Evolutionary conservation across 208 protist genomes (phyloP), one percentile per base, ranked within the genome.

Genomic region (Trichomonas gallinae): DNA sequence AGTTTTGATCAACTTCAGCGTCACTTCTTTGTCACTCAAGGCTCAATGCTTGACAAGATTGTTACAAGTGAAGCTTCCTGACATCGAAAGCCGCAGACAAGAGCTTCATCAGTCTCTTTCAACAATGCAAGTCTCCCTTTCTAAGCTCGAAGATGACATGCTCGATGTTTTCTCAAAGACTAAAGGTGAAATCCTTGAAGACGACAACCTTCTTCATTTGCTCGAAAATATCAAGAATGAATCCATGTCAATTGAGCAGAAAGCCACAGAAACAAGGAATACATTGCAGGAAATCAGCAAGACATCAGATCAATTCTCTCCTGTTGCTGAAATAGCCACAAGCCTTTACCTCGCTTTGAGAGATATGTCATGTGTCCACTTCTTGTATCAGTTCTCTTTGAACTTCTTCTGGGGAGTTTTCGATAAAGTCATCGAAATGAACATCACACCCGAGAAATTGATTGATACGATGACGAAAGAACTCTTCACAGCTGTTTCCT

Each of bases 1-100:
- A 40, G 99, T 99, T 82, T 97, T 99, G 87, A 98, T 99, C 42
- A 99, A 99, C 98, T 99, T 99, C 98, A 99, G 99, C 6, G 98
- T 99, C 26, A 99, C 99, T 31, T 98, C 98, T 46, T 98, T 98
- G 0, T 99, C 98, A 31, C 97, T 99, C 48, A 98, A 99, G 97
- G 98, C 97, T 83, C 99, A 99, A 98, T 99, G 98, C 96, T 97
- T 99, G 87, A 98, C 99, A 97, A 97, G 96, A 63, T 96, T 97
- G 26, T 96, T 98, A 1, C 97, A 99, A 96, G 97, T 98, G 51
- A 99, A 99, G 98, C 98, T 98, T 8, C 99, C 99, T 17, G 99
- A 99, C 91, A 98, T 99, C 15, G 98, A 99, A 85, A 97, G 97
- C 83, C 98, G 98, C 88, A 98, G 98, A 44, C 97, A 98, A 9